Percentiles rank a stretch among this genome's conserved stretches.
Conservation (phyloP, 1,284 basidiomycete species). For the Cryptococcus amylolentus region DNA sequence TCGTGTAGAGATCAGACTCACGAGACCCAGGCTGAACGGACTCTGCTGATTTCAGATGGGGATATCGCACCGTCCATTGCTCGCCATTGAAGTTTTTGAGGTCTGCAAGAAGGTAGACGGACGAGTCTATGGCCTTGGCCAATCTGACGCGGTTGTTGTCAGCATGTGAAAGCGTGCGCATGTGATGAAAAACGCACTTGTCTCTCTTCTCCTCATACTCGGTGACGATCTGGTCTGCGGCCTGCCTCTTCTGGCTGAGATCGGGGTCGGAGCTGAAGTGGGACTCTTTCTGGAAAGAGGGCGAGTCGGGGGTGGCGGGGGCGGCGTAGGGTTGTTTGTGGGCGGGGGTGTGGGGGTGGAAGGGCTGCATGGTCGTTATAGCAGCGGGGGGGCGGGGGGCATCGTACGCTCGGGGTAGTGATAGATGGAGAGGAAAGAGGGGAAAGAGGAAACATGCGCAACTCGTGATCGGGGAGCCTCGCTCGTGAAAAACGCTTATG, state of each 20-base stretch:
- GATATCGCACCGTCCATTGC: slow-evolving; percentile 84
- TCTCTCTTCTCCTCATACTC: slow-evolving; percentile 49
- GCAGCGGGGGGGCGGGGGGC: background rate
- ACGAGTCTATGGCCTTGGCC: slow-evolving; percentile 67
- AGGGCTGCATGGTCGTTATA: slow-evolving; percentile 39
- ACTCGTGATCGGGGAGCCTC: background rate
- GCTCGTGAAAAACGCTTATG: background rate
- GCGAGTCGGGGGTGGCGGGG: slow-evolving; percentile 33
- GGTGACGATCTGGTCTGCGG: slow-evolving; percentile 38
- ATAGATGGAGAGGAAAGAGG: no score
- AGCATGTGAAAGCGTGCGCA: slow-evolving; percentile 5
- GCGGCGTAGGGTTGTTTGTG: background rate
- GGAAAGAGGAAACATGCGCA: no score
- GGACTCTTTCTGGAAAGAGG: slow-evolving; percentile 40
- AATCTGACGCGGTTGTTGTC: slow-evolving; percentile 55
- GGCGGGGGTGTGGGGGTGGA: slow-evolving; percentile 13
- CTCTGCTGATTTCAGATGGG: slow-evolving; percentile 40
- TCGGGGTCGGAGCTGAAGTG: slow-evolving; percentile 36
- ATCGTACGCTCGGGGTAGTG: no score
- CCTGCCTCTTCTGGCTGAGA: slow-evolving; percentile 30
- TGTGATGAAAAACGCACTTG: slow-evolving; percentile 29
- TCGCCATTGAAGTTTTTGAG: slow-evolving; percentile 78
- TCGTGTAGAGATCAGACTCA: slow-evolving; percentile 6
- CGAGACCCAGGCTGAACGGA: slow-evolving; percentile 15
- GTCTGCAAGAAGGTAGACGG: slow-evolving; percentile 66